Conservation (phyloP, 2,329 filamentous ascomycete species). For the Verticillium albo-atrum region DNA sequence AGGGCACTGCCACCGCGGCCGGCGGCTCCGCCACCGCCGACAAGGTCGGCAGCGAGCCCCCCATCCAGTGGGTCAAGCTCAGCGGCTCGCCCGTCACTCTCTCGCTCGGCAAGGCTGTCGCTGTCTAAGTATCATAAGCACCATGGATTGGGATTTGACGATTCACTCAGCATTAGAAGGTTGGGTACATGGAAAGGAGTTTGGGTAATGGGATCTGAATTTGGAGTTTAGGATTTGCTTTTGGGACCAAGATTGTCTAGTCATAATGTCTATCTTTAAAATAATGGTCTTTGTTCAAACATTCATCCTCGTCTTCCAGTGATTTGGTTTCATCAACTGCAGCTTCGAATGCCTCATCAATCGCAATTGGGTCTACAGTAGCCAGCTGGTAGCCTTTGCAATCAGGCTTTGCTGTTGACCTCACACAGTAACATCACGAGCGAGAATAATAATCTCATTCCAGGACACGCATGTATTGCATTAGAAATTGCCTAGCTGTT, state of each 20-base stretch:
- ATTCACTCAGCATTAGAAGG: not conserved
- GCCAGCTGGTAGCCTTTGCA: no score
- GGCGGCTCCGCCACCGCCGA: slow-evolving; percentile 39
- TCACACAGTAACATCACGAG: no score
- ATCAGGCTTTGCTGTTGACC: no score
- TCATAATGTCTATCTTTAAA: not conserved
- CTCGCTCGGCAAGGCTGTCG: slow-evolving; percentile 14
- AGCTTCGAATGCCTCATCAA: no score
- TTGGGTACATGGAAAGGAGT: not conserved
- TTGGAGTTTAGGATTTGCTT: not conserved
- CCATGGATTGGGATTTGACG: no score
- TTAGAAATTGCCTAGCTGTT: no score
- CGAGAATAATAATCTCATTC: no score
- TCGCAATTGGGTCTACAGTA: no score
- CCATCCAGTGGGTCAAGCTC: slow-evolving; percentile 44
- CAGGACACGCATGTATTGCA: no score
- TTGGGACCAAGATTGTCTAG: not conserved
- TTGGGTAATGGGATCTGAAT: not conserved
- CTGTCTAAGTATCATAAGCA: not conserved
- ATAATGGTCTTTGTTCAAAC: not conserved
- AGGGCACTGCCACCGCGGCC: slow-evolving; percentile 31
- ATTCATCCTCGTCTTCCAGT: no score
- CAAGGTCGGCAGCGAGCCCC: slow-evolving; percentile 48
- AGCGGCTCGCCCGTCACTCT: slow-evolving; percentile 39
- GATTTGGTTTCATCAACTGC: not conserved